These are phyloP conservation scores for Fraxinus sp. DNA, from an alignment of 305 asterid genomes.

Conservation along the genomic window DNA sequence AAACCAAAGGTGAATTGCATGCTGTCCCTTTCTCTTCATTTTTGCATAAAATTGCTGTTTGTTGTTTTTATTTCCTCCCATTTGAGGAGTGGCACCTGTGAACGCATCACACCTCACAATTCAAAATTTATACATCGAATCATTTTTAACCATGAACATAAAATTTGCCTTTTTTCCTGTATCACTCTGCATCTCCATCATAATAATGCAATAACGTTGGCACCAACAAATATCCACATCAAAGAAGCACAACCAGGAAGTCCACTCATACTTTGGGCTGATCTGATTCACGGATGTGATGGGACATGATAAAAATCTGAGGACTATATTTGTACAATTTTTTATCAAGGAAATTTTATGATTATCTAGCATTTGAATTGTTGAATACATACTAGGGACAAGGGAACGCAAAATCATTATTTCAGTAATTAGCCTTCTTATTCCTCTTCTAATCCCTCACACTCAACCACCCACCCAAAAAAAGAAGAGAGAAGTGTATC, in stretches of 20 bases:
- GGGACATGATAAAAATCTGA: background rate
- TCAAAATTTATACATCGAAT: background rate
- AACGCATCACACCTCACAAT: background rate
- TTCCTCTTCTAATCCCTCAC: background rate
- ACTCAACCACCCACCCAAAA: background rate
- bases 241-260: conserved; percentile 18
- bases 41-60: background rate
- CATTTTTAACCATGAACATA: background rate
- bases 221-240: background rate
- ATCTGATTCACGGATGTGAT: background rate
- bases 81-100: background rate
- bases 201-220: conserved; percentile 2
- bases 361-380: background rate
- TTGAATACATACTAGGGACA: background rate
- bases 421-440: background rate
- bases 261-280: background rate
- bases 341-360: background rate
- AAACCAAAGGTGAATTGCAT: background rate
- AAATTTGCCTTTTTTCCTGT: conserved; percentile 1
- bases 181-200: conserved; percentile 11
- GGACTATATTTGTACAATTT: background rate
- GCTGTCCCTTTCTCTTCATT: background rate
- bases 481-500: background rate
- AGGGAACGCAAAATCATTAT: background rate
- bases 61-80: background rate